Percentiles rank a stretch among this genome's conserved stretches.
Evolutionary conservation across 768 basidiomycete genomes (phyloP).

Genomic region (Panellus pusillus): DNA sequence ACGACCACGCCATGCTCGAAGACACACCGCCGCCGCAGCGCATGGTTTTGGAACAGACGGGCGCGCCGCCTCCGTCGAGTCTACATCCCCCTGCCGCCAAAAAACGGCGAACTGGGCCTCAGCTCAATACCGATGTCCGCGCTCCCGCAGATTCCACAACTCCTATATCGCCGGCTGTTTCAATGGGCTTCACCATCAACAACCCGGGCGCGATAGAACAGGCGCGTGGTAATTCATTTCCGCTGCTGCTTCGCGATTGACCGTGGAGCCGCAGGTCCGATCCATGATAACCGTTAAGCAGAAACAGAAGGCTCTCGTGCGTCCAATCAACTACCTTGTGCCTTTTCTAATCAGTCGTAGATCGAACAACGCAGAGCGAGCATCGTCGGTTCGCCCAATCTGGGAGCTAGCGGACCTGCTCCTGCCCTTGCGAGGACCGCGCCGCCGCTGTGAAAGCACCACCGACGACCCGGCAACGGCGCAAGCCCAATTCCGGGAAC

Average conservation of each 20-base stretch:
- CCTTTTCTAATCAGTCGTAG: too few relatives aligned
- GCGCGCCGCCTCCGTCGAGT: conserved; percentile 42
- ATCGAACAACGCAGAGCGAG: conserved; percentile 72
- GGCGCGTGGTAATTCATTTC: too few relatives aligned
- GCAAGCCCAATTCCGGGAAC: conserved; percentile 36
- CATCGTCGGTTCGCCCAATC: conserved; percentile 42
- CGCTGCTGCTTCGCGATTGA: too few relatives aligned
- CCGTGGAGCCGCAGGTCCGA: conserved; percentile 43
- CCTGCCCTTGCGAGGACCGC: conserved; percentile 21
- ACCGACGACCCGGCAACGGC: conserved; percentile 25
- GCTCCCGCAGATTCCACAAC: conserved; percentile 41
- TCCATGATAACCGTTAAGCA: conserved; percentile 65
- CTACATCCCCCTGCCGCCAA: conserved; percentile 50
- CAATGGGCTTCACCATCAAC: conserved; percentile 59
- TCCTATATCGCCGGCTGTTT: conserved; percentile 64
- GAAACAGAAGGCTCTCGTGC: conserved; percentile 60
- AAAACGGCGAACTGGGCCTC: conserved; percentile 68
- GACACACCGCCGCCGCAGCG: conserved; percentile 34
- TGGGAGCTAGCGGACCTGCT: conserved; percentile 28
- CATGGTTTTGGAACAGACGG: conserved; percentile 9
- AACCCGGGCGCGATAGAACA: conserved; percentile 54
- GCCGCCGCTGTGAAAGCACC: conserved; percentile 24
- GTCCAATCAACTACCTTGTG: too few relatives aligned
- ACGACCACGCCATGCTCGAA: conserved; percentile 49
- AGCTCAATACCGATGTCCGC: conserved; percentile 54